These are phyloP conservation scores for Xylaria curta DNA, from an alignment of 495 filamentous ascomycete species.

Conservation along the genomic window DNA sequence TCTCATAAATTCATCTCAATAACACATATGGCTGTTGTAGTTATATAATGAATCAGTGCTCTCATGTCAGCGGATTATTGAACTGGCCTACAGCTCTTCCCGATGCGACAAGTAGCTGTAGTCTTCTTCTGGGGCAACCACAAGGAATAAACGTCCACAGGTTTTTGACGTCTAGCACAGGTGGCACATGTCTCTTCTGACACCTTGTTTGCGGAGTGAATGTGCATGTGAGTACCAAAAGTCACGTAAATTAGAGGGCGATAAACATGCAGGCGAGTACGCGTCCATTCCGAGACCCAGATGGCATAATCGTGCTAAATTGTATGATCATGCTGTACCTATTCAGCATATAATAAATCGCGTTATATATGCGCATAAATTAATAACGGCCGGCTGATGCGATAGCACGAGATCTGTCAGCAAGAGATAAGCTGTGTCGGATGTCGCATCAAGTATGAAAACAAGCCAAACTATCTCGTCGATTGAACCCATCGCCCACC, in stretches of 20 bases:
- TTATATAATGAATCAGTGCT: not conserved
- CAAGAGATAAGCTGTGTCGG: not conserved
- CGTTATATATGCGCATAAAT: not conserved
- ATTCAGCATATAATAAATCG: constrained; percentile 10
- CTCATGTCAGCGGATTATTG: not conserved
- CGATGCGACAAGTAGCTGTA: not conserved
- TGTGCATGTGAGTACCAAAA: constrained; percentile 57
- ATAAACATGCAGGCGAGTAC: constrained; percentile 24
- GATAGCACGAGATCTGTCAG: not conserved
- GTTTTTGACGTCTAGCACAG: not conserved
- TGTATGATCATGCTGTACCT: not conserved
- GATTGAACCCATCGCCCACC: not conserved
- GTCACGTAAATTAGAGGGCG: constrained; percentile 43
- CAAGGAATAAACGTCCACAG: not conserved
- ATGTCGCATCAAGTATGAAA: not conserved
- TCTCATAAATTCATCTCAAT: not conserved
- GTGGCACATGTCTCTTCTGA: constrained; percentile 2
- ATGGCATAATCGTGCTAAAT: not conserved
- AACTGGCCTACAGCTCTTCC: not conserved
- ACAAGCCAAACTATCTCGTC: not conserved
- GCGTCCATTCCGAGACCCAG: not conserved
- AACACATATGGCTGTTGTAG: not conserved
- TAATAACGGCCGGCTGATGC: constrained; percentile 11
- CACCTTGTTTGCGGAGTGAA: not conserved
- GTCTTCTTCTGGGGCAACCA: not conserved